These are phyloP conservation scores for Penicillium sp. DNA, from an alignment of 2,329 filamentous ascomycete genomes.

Conservation along the genomic window DNA sequence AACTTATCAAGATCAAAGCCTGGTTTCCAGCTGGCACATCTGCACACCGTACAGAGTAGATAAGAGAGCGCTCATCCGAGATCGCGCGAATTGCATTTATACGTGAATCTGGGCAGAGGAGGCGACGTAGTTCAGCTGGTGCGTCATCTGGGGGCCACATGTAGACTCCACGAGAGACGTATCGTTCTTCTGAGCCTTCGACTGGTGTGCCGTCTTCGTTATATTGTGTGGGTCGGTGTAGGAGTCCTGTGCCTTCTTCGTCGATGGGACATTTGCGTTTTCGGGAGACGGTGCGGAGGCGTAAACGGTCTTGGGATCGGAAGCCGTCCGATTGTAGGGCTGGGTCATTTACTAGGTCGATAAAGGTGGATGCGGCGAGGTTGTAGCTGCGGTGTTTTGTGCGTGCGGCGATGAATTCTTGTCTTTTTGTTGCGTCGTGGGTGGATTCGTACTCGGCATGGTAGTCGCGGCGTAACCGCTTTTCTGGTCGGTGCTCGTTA, in stretches of 20 bases:
- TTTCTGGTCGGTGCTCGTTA: constrained; percentile 37
- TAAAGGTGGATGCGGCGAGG: constrained; percentile 39
- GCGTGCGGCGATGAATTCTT: constrained; percentile 45
- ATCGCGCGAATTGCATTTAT: constrained; percentile 34
- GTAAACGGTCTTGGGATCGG: constrained; percentile 39
- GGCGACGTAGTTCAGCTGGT: constrained; percentile 35
- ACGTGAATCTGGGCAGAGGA: constrained; percentile 41
- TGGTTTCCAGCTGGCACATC: constrained; percentile 23
- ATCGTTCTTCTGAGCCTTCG: constrained; percentile 40
- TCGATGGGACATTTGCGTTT: constrained; percentile 43
- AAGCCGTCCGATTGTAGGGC: constrained; percentile 22
- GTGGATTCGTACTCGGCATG: constrained; percentile 40
- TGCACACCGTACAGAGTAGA: constrained; percentile 39
- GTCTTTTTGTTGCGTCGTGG: constrained; percentile 21
- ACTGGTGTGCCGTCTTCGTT: constrained; percentile 27
- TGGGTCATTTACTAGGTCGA: constrained; percentile 47
- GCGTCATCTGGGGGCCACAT: constrained; percentile 45
- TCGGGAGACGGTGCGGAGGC: constrained; percentile 44
- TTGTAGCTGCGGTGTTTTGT: constrained; percentile 47
- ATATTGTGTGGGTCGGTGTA: constrained; percentile 31
- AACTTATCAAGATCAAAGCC: constrained; percentile 41
- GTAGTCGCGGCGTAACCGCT: constrained; percentile 39
- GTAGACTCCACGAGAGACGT: constrained; percentile 37
- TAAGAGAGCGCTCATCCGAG: constrained; percentile 41
- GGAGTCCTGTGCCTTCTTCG: constrained; percentile 26